A percentile compares a stretch with the other conserved stretches of the same genome.
These are phyloP conservation scores for Vairimorpha ceranae DNA, from an alignment of 371 early-diverging fungal genomes.

Conservation along the genomic window DNA sequence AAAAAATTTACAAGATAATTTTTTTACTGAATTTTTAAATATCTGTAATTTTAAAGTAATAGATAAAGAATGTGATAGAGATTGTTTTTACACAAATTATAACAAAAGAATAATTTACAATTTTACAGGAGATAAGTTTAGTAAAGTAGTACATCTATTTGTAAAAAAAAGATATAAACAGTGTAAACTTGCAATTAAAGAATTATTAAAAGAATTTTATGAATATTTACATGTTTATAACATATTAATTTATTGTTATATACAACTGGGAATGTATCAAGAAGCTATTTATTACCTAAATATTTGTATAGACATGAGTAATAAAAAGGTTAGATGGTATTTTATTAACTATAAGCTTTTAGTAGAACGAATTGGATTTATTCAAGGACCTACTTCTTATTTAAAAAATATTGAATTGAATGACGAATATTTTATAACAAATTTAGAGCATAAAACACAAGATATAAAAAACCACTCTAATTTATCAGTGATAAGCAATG, in stretches of 20 bases:
- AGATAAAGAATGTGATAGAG: neutral
- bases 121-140: neutral
- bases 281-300: slow-evolving; percentile 29
- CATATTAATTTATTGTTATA: slow-evolving; percentile 18
- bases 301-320: slow-evolving; percentile 1
- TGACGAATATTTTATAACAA: neutral
- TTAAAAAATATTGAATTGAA: slow-evolving; percentile 1
- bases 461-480: too few relatives aligned
- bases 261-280: slow-evolving; percentile 13
- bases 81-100: neutral
- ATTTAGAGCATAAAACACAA: too few relatives aligned
- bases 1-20: neutral
- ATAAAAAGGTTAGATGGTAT: neutral
- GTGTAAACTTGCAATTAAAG: neutral
- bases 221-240: slow-evolving; percentile 21
- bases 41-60: neutral
- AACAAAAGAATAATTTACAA: neutral
- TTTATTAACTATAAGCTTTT: slow-evolving; percentile 22
- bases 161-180: neutral
- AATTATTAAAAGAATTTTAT: too few relatives aligned
- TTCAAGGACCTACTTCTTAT: neutral
- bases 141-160: neutral
- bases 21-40: neutral
- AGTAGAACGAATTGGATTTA: slow-evolving; percentile 9
- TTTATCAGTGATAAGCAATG: too few relatives aligned